Conservation (phyloP, 345 rosid genomes). For the Erodium maritimum region DNA sequence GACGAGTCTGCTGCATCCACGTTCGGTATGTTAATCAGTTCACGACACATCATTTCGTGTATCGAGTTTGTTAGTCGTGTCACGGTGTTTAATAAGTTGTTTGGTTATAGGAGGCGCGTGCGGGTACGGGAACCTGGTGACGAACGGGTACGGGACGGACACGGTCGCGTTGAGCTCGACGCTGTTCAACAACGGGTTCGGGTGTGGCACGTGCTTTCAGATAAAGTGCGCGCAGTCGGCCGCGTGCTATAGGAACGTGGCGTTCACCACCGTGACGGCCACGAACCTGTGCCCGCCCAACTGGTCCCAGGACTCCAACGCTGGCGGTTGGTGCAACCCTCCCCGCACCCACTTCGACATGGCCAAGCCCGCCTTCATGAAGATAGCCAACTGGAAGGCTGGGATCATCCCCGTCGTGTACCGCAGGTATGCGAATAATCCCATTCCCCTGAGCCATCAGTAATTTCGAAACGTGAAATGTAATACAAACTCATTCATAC, state of each 20-base stretch:
- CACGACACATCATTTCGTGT: neutral
- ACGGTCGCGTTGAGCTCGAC: conserved; percentile 65
- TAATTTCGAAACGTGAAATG: too few relatives aligned
- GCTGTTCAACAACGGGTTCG: conserved; percentile 58
- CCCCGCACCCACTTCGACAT: conserved; percentile 63
- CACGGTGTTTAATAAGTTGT: neutral
- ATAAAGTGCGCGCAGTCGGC: conserved; percentile 46
- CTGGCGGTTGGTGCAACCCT: conserved; percentile 81
- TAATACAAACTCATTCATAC: too few relatives aligned
- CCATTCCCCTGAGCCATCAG: too few relatives aligned
- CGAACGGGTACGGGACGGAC: conserved; percentile 51
- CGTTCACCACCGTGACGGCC: conserved; percentile 48
- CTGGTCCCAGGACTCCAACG: conserved; percentile 38
- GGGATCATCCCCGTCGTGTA: conserved; percentile 59
- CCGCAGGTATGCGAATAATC: too few relatives aligned
- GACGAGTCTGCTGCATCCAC: conserved; percentile 54
- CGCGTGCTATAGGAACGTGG: conserved; percentile 28
- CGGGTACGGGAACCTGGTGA: conserved; percentile 61
- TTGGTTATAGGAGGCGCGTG: conserved; percentile 66
- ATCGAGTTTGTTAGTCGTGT: neutral
- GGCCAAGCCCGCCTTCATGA: conserved; percentile 73
- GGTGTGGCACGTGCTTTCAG: conserved; percentile 71
- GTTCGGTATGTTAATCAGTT: conserved; percentile 26
- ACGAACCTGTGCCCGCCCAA: conserved; percentile 74
- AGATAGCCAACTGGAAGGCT: conserved; percentile 56